Percentiles rank a stretch among this genome's conserved stretches.
phyloP scores from a whole-genome alignment of 345 rosid species.

The Gossypium bickii region DNA sequence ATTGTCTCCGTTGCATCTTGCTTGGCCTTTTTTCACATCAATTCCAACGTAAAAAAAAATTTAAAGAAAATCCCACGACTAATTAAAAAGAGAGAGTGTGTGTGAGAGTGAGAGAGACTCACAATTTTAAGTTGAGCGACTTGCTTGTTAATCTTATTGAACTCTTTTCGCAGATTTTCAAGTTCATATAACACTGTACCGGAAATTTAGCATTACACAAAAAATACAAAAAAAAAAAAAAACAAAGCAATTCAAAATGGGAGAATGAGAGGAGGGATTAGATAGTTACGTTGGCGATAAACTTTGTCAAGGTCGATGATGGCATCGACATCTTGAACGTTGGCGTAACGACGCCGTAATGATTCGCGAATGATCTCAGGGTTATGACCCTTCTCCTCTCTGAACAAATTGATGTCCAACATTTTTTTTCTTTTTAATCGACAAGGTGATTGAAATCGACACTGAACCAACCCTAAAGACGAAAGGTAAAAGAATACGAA shows the following conservation, averaged over 20 bases:
- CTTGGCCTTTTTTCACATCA: slow-evolving; percentile 29
- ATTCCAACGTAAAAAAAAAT: not conserved
- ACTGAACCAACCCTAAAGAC: not conserved
- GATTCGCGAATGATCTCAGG: slow-evolving; percentile 77
- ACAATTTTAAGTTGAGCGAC: slow-evolving; percentile 74
- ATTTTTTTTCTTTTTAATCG: slow-evolving; percentile 20
- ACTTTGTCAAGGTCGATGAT: slow-evolving; percentile 66
- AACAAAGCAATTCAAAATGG: too few species aligned
- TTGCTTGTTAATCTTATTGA: slow-evolving; percentile 64
- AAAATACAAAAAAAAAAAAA: not conserved
- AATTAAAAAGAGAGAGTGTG: not conserved
- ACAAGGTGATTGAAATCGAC: not conserved
- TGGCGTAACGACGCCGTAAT: slow-evolving; percentile 65
- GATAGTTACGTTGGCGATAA: slow-evolving; percentile 63
- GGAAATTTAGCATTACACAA: not conserved
- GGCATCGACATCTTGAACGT: slow-evolving; percentile 61
- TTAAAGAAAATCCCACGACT: not conserved
- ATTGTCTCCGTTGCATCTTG: slow-evolving; percentile 56
- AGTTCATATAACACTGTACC: slow-evolving; percentile 64
- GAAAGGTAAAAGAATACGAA: not conserved
- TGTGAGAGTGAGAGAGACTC: slow-evolving; percentile 14
- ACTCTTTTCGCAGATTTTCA: slow-evolving; percentile 57
- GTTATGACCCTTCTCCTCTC: slow-evolving; percentile 68
- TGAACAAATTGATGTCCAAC: slow-evolving; percentile 78
- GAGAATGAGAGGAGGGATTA: not conserved